Percentiles rank a stretch among this genome's conserved stretches.
These are phyloP conservation scores for Globisporangium yorkense DNA, from an alignment of 352 stramenopile species.

Conservation along the genomic window DNA sequence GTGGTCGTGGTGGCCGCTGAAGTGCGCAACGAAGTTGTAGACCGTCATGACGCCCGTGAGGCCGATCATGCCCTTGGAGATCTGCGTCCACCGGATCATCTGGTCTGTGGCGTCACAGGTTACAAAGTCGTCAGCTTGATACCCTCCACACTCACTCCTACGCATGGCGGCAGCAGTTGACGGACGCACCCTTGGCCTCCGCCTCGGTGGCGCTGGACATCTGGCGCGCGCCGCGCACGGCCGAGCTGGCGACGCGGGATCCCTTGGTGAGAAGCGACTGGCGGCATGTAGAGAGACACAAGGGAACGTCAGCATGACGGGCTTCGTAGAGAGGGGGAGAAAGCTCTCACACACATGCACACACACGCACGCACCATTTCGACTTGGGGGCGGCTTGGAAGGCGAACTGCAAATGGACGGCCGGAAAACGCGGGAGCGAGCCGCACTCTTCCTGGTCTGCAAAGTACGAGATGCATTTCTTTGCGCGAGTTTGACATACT, in stretches of 20 bases:
- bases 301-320: neutral
- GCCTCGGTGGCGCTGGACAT: constrained; percentile 81
- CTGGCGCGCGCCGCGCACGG: constrained; percentile 53
- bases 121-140: neutral
- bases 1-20: constrained; percentile 40
- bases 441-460: too few relatives aligned
- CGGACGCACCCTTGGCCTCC: constrained; percentile 66
- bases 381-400: neutral
- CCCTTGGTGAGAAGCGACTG: constrained; percentile 66
- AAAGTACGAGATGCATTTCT: too few relatives aligned
- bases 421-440: neutral
- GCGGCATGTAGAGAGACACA: neutral
- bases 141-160: neutral
- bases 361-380: neutral
- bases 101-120: constrained; percentile 32
- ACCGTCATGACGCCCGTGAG: constrained; percentile 51
- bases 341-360: too few relatives aligned
- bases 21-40: constrained; percentile 45
- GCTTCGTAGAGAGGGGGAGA: neutral
- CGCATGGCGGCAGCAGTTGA: neutral
- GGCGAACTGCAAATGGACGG: neutral
- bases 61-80: constrained; percentile 83
- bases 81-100: constrained; percentile 81
- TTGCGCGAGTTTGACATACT: neutral
- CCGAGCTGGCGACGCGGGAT: constrained; percentile 43